Evolutionary conservation across 2,329 filamentous ascomycete species (phyloP), one percentile per base, ranked within the genome.

Genomic region (Canariomyces notabilis): DNA sequence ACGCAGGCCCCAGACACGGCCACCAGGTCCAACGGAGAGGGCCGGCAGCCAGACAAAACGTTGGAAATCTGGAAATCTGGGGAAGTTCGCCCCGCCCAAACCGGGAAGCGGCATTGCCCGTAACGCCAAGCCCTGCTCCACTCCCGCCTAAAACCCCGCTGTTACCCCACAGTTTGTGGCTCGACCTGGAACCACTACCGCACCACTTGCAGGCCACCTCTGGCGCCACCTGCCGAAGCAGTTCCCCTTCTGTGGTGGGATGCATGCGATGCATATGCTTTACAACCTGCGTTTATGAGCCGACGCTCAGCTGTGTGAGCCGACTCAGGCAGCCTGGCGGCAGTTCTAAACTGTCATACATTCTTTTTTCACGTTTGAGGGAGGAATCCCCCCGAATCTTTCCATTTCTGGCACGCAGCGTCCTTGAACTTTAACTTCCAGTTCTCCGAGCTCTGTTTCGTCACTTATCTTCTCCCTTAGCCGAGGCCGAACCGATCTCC

Each of bases 171-270:
- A 42, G 14, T n/a, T 18, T 23, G 29, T 49, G 49, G 51, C 31
- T 31, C 46, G 48, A 51, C 21, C 16, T 44, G 20, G 43, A 31
- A 46, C 34, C 26, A 23, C 18, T 37, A 48, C 39, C 50, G 26
- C 42, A 51, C 49, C 51, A 53, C 37, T 8, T 16, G 47, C 50
- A 44, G 50, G 46, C 43, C 44, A 32, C 29, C 19, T 26, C 42
- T 46, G 48, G 37, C 45, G 48, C 49, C 49, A 54, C 46, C 49
- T 51, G 51, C 51, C 52, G 52, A 43, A n/a, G 46, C 34, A 44
- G 26, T 2, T 18, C 42, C 33, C 42, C 31, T 37, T 15, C n/a
- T n/a, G n/a, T n/a, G n/a, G n/a, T n/a, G 20, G 26, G 22, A 11
- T 33, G 32, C 36, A 34, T 9, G 14, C 35, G 26, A 29, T 29